phyloP scores from a whole-genome alignment of 2,329 filamentous ascomycete species.

The Aaosphaeria pasadenensis region DNA sequence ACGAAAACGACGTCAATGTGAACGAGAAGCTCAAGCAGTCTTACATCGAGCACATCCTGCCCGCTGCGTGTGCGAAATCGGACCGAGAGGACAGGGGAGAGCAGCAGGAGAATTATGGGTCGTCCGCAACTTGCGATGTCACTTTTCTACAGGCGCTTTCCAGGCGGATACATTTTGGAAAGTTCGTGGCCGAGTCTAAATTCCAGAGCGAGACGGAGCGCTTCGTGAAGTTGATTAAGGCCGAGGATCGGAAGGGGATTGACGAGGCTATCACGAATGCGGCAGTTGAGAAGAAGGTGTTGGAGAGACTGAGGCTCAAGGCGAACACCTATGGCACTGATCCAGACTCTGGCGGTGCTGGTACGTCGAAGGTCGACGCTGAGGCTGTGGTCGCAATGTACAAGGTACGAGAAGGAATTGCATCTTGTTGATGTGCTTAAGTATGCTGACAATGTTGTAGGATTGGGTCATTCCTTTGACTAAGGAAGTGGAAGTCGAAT shows the following conservation, averaged over 20 bases:
- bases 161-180: slow-evolving; percentile 92
- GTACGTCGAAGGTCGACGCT: slow-evolving; percentile 79
- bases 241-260: slow-evolving; percentile 75
- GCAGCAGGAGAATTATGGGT: slow-evolving; percentile 91
- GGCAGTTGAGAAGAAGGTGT: slow-evolving; percentile 84
- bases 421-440: too few species aligned
- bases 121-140: slow-evolving; percentile 87
- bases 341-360: slow-evolving; percentile 61
- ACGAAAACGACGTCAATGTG: slow-evolving; percentile 85
- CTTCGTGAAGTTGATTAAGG: slow-evolving; percentile 80
- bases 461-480: slow-evolving; percentile 94
- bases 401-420: slow-evolving; percentile 20
- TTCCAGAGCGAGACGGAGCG: slow-evolving; percentile 78
- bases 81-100: slow-evolving; percentile 78
- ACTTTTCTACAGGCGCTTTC: slow-evolving; percentile 85
- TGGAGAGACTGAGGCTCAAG: slow-evolving; percentile 83
- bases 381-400: slow-evolving; percentile 60
- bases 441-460: slow-evolving; percentile 15
- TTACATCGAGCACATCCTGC: slow-evolving; percentile 81
- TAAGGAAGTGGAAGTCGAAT: slow-evolving; percentile 98
- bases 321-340: slow-evolving; percentile 92
- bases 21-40: slow-evolving; percentile 82
- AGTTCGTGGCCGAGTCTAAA: slow-evolving; percentile 96
- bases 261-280: slow-evolving; percentile 87
- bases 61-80: slow-evolving; percentile 75